These are phyloP conservation scores for Microdochium trichocladiopsis DNA, from an alignment of 2,329 filamentous ascomycete genomes.

Conservation along the genomic window DNA sequence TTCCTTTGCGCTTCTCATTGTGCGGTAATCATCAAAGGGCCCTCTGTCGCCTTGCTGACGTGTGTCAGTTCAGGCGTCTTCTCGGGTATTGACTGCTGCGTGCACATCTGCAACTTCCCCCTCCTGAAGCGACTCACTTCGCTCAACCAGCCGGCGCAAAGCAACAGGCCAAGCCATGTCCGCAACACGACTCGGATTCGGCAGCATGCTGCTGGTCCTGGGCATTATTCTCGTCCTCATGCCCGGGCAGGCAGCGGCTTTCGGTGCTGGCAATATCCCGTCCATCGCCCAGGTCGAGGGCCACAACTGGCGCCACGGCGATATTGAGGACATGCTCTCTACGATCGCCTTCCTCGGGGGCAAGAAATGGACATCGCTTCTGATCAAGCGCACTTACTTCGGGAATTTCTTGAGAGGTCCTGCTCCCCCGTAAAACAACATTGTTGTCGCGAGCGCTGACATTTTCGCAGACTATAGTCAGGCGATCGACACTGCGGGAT, in stretches of 20 bases:
- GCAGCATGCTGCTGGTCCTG: slow-evolving; percentile 44
- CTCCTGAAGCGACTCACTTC: not conserved
- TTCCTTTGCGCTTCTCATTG: too few relatives aligned
- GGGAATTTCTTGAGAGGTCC: slow-evolving; percentile 68
- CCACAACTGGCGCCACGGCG: slow-evolving; percentile 65
- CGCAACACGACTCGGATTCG: slow-evolving; percentile 36
- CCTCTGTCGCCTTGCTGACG: not conserved
- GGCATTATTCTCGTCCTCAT: slow-evolving; percentile 49
- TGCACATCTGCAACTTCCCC: not conserved
- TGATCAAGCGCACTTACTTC: slow-evolving; percentile 74
- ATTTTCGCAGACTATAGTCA: slow-evolving; percentile 62
- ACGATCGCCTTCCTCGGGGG: slow-evolving; percentile 70
- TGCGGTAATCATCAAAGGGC: not conserved
- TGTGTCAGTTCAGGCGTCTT: not conserved
- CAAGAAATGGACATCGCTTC: slow-evolving; percentile 78
- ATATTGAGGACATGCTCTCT: slow-evolving; percentile 78
- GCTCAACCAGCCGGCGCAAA: not conserved
- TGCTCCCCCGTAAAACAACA: not conserved
- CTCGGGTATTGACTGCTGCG: not conserved
- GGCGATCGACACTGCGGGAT: slow-evolving; percentile 71
- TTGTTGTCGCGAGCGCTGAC: not conserved
- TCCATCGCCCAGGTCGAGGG: slow-evolving; percentile 57
- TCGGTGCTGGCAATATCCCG: slow-evolving; percentile 67
- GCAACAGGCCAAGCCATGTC: slow-evolving; percentile 32
- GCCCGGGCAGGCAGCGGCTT: slow-evolving; percentile 50